phyloP scores from a whole-genome alignment of 2,329 filamentous ascomycete genomes.

The Epichloe typhina region DNA sequence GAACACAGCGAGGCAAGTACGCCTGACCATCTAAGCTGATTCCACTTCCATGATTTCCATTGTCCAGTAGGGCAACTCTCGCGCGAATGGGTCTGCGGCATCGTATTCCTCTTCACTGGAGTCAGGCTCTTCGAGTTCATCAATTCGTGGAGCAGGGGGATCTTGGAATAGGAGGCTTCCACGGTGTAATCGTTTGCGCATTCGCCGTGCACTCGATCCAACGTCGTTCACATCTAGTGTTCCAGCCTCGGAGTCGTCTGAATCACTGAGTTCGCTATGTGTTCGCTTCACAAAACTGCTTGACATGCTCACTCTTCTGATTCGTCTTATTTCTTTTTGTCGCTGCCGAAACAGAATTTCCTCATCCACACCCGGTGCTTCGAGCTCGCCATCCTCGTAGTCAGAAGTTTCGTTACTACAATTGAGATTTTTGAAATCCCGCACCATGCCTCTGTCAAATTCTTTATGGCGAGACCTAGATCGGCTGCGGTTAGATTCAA shows the following conservation, averaged over 20 bases:
- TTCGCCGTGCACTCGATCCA: constrained; percentile 34
- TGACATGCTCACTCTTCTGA: constrained; percentile 34
- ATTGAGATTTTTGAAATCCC: constrained; percentile 31
- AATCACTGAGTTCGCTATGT: constrained; percentile 40
- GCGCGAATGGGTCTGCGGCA: constrained; percentile 28
- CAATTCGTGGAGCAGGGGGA: constrained; percentile 37
- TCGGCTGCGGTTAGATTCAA: constrained; percentile 32
- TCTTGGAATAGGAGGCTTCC: constrained; percentile 36
- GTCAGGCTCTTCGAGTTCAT: constrained; percentile 40
- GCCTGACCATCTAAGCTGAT: constrained; percentile 13
- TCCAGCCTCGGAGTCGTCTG: constrained; percentile 28
- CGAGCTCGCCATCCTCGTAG: constrained; percentile 20
- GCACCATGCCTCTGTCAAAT: constrained; percentile 30
- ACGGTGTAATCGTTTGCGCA: constrained; percentile 33
- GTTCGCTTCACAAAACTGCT: constrained; percentile 43
- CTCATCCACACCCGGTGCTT: constrained; percentile 17
- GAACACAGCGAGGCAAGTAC: background rate
- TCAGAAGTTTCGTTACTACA: constrained; percentile 27
- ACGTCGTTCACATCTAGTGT: constrained; percentile 27
- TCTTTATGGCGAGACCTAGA: constrained; percentile 25
- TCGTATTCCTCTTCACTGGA: constrained; percentile 32
- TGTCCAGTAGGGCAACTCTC: constrained; percentile 36
- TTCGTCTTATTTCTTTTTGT: constrained; percentile 30
- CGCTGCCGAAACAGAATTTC: constrained; percentile 27
- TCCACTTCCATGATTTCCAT: constrained; percentile 40